phyloP scores from a whole-genome alignment of 352 stramenopile species.

The Pythium biforme region DNA sequence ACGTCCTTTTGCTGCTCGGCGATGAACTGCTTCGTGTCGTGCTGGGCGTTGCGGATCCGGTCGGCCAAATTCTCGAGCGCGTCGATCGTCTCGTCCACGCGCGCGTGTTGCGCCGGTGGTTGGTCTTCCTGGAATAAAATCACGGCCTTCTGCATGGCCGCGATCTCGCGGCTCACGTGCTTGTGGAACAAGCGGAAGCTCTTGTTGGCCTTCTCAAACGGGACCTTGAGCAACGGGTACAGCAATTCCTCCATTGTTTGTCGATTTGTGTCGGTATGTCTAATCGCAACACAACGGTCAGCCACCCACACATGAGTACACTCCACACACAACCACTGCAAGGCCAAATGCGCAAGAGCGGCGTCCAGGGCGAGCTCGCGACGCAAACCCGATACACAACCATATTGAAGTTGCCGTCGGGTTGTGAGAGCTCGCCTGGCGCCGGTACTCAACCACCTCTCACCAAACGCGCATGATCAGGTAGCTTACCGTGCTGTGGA shows the following conservation, averaged over 20 bases:
- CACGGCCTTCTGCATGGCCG: slow-evolving; percentile 43
- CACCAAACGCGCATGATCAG: not conserved
- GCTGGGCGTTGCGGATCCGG: slow-evolving; percentile 44
- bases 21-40: slow-evolving; percentile 46
- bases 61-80: slow-evolving; percentile 45
- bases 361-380: not conserved
- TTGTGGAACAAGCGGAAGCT: slow-evolving; percentile 81
- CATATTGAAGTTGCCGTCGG: slow-evolving; percentile 23
- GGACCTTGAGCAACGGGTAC: slow-evolving; percentile 68
- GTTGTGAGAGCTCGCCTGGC: not conserved
- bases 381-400: not conserved
- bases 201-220: slow-evolving; percentile 75
- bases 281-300: not conserved
- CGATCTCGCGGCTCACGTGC: slow-evolving; percentile 68
- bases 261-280: not conserved
- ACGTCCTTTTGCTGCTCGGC: slow-evolving; percentile 52
- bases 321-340: too few relatives aligned
- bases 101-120: slow-evolving; percentile 56
- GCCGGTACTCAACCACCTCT: not conserved
- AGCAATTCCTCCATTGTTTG: slow-evolving; percentile 43
- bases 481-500: slow-evolving; percentile 14
- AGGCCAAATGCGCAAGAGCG: too few relatives aligned
- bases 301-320: not conserved
- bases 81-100: slow-evolving; percentile 55
- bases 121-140: slow-evolving; percentile 52